Evolutionary conservation across 177 flowering plant species (phyloP).

Genomic region (Vitis hybrid): DNA sequence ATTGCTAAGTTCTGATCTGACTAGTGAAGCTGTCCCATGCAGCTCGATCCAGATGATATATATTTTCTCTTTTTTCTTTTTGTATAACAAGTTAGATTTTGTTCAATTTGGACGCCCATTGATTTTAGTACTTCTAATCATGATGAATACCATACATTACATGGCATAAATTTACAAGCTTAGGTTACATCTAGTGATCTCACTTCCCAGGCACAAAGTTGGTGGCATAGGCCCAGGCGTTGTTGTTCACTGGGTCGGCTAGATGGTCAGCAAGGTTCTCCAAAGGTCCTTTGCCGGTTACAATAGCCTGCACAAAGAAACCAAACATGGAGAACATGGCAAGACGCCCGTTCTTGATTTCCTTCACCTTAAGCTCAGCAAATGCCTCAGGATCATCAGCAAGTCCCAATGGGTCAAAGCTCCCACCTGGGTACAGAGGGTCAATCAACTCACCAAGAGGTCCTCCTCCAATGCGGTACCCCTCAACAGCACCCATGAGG

Average conservation of each 20-base stretch:
- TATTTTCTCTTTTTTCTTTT: too few relatives aligned
- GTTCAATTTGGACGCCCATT: background rate
- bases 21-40: too few relatives aligned
- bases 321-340: constrained; percentile 49
- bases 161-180: constrained; percentile 5
- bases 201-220: constrained; percentile 41
- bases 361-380: constrained; percentile 40
- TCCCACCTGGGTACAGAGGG: constrained; percentile 36
- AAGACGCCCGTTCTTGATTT: constrained; percentile 35
- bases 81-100: too few relatives aligned
- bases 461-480: constrained; percentile 34
- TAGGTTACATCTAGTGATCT: constrained; percentile 3
- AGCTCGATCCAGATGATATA: too few relatives aligned
- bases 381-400: constrained; percentile 42
- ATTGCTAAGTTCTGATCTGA: too few relatives aligned
- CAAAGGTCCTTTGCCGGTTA: constrained; percentile 36
- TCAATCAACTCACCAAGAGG: constrained; percentile 32
- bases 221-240: constrained; percentile 35
- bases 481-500: constrained; percentile 40
- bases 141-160: background rate
- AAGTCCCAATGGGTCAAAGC: constrained; percentile 31
- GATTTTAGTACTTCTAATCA: background rate
- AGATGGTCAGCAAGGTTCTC: constrained; percentile 37
- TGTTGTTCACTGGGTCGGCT: constrained; percentile 36
- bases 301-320: constrained; percentile 39